Evolutionary conservation across 2,329 filamentous ascomycete species (phyloP).

Genomic region (Fusarium redolens): DNA sequence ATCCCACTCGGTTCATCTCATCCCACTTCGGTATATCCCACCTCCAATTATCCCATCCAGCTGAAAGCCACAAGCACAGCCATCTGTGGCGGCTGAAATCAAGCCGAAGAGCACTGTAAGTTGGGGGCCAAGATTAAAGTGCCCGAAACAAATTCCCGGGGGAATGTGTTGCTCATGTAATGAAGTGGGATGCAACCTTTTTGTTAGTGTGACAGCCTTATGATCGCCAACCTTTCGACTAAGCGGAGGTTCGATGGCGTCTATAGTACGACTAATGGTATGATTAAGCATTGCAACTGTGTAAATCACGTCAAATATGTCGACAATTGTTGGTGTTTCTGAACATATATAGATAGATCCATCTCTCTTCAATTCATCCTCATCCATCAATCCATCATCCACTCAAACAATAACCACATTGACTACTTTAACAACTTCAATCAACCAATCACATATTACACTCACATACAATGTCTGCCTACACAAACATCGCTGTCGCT

Average conservation of each 20-base stretch:
- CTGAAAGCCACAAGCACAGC: neutral
- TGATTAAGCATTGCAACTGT: neutral
- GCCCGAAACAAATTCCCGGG: neutral
- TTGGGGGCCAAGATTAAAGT: neutral
- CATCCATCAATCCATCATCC: neutral
- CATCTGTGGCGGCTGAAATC: neutral
- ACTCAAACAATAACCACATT: neutral
- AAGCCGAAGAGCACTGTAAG: neutral
- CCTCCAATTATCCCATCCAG: neutral
- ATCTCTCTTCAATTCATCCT: neutral
- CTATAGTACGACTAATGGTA: neutral
- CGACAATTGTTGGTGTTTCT: neutral
- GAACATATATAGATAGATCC: slow-evolving; percentile 3
- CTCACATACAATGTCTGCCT: slow-evolving; percentile 42
- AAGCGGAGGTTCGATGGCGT: slow-evolving; percentile 5
- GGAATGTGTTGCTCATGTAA: neutral
- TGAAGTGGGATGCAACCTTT: neutral
- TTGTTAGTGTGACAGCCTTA: neutral
- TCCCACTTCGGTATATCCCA: slow-evolving; percentile 19
- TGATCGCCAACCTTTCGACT: neutral
- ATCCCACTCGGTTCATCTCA: slow-evolving; percentile 25
- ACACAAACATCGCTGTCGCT: slow-evolving; percentile 54
- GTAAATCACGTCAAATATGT: neutral
- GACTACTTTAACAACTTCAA: neutral
- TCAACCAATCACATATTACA: neutral